These are phyloP conservation scores for Harrya chromipes DNA, from an alignment of 768 basidiomycete species.

Conservation along the genomic window DNA sequence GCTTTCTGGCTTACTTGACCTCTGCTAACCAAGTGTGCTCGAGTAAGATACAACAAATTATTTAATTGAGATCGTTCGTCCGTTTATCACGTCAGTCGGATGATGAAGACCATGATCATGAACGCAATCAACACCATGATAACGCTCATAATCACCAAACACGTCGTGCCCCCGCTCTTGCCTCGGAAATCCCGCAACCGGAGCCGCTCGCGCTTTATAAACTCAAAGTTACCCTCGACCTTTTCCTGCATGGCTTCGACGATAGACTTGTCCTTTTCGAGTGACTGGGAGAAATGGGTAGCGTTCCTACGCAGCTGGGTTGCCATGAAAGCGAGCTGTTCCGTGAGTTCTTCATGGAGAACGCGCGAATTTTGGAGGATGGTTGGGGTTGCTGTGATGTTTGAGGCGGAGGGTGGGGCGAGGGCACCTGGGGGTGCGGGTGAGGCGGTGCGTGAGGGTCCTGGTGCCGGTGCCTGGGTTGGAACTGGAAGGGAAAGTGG, in stretches of 20 bases:
- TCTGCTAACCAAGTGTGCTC: not conserved
- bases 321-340: conserved; percentile 82
- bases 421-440: conserved; percentile 24
- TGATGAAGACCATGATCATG: conserved; percentile 66
- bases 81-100: conserved; percentile 51
- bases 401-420: conserved; percentile 33
- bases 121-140: conserved; percentile 67
- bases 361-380: conserved; percentile 55
- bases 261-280: conserved; percentile 73
- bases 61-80: not conserved
- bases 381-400: conserved; percentile 34
- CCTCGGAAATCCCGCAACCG: conserved; percentile 59
- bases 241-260: conserved; percentile 66
- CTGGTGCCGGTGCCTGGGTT: conserved; percentile 7
- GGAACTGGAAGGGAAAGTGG: conserved; percentile 19
- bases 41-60: conserved; percentile 6
- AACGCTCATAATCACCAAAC: conserved; percentile 62
- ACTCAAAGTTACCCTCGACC: conserved; percentile 67
- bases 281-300: conserved; percentile 65
- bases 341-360: conserved; percentile 71
- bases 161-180: conserved; percentile 70
- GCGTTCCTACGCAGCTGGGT: conserved; percentile 83
- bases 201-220: conserved; percentile 63
- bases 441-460: conserved; percentile 1
- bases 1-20: not conserved